Conservation (phyloP, 441 rosid species). For the Capsella rubella region DNA sequence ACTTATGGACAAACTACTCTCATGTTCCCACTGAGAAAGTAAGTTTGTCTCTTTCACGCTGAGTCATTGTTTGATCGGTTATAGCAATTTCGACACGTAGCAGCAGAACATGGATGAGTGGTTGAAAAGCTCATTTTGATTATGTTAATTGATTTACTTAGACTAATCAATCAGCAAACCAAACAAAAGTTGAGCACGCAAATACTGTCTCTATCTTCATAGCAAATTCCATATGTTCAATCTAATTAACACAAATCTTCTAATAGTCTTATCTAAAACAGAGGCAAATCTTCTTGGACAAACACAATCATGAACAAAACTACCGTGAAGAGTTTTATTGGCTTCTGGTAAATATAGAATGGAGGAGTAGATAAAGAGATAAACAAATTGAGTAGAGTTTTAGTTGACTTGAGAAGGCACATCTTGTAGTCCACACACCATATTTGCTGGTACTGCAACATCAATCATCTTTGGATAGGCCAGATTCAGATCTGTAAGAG, state of each 20-base stretch:
- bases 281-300: too few relatives aligned
- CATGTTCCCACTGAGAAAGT: neutral
- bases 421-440: constrained; percentile 94
- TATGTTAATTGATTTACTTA: constrained; percentile 10
- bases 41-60: too few relatives aligned
- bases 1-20: neutral
- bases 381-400: neutral
- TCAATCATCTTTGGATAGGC: constrained; percentile 94
- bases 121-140: neutral
- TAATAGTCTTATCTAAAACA: too few relatives aligned
- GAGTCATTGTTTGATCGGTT: too few relatives aligned
- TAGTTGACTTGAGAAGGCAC: constrained; percentile 25
- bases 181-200: constrained; percentile 39
- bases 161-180: constrained; percentile 22
- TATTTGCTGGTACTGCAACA: constrained; percentile 80
- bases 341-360: neutral
- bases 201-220: constrained; percentile 2
- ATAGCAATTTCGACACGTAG: constrained; percentile 14
- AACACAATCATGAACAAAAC: neutral
- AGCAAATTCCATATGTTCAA: constrained; percentile 12
- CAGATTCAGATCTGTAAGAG: constrained; percentile 68
- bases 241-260: constrained; percentile 1
- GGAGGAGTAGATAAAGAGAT: neutral
- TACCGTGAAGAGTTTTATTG: constrained; percentile 24
- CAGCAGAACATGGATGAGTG: constrained; percentile 1